Conservation (phyloP, 2,329 filamentous ascomycete species). For the Pyricularia grisea region DNA sequence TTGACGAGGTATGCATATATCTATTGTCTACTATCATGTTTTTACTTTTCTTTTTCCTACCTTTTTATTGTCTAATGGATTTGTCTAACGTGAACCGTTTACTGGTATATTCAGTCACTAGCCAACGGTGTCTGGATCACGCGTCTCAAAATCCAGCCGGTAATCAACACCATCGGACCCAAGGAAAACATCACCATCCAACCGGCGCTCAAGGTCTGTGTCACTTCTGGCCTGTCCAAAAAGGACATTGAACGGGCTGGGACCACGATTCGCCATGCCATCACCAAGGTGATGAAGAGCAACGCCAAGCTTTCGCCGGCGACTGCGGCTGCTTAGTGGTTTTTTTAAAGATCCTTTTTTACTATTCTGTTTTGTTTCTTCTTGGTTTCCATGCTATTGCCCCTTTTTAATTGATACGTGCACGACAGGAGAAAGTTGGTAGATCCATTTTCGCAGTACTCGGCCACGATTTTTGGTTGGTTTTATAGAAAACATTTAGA, state of each 20-base stretch:
- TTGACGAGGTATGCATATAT: slow-evolving; percentile 71
- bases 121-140: slow-evolving; percentile 86
- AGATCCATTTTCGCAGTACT: neutral
- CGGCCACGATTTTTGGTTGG: neutral
- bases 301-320: slow-evolving; percentile 24
- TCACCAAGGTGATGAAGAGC: slow-evolving; percentile 79
- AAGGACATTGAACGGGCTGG: slow-evolving; percentile 96
- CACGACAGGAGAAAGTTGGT: neutral
- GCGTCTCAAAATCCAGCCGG: slow-evolving; percentile 69
- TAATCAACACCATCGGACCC: slow-evolving; percentile 50
- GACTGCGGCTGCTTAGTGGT: neutral
- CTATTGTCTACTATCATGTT: neutral
- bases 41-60: neutral
- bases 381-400: neutral
- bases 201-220: slow-evolving; percentile 83
- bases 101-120: slow-evolving; percentile 47
- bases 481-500: neutral
- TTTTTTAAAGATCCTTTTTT: neutral
- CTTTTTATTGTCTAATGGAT: neutral
- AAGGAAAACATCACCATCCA: slow-evolving; percentile 64
- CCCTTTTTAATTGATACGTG: neutral
- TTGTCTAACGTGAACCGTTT: neutral
- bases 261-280: slow-evolving; percentile 76
- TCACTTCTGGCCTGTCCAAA: slow-evolving; percentile 78
- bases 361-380: neutral